phyloP scores from a whole-genome alignment of 192 early-diverging fungal species.

The Umbelopsis vinacea region DNA sequence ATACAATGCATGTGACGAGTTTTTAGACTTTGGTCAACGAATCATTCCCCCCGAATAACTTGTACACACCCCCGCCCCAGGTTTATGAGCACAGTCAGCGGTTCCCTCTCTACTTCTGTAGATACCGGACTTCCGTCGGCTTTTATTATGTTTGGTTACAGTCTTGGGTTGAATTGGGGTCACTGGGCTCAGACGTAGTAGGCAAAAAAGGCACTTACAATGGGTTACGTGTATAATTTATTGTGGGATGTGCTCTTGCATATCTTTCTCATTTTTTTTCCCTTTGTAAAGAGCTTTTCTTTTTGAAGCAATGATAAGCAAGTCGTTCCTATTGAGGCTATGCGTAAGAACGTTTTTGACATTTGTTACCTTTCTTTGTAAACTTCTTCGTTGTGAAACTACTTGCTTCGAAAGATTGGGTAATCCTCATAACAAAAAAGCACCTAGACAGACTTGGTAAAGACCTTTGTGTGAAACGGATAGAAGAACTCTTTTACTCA shows the following conservation, averaged over 20 bases:
- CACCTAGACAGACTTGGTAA: slow-evolving; percentile 12
- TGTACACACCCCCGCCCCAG: background rate
- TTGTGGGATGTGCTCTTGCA: no score
- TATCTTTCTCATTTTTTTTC: background rate
- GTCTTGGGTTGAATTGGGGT: background rate
- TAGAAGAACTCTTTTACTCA: background rate
- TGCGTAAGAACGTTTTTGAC: slow-evolving; percentile 1
- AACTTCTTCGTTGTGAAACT: background rate
- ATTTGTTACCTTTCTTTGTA: background rate
- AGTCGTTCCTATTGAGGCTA: background rate
- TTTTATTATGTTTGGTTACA: background rate
- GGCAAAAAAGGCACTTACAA: no score
- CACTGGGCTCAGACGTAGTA: background rate
- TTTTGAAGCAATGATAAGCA: slow-evolving; percentile 14
- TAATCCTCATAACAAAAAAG: background rate
- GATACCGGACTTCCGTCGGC: slow-evolving; percentile 4
- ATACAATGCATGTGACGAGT: slow-evolving; percentile 12
- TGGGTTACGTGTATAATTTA: no score
- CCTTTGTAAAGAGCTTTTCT: background rate
- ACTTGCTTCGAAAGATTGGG: background rate
- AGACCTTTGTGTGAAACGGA: background rate
- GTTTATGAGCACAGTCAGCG: background rate
- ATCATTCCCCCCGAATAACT: background rate
- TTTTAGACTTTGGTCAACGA: background rate
- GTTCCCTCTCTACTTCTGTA: slow-evolving; percentile 6